phyloP scores from a whole-genome alignment of 176 grass and related monocot genomes.

The Lolium perenne region DNA sequence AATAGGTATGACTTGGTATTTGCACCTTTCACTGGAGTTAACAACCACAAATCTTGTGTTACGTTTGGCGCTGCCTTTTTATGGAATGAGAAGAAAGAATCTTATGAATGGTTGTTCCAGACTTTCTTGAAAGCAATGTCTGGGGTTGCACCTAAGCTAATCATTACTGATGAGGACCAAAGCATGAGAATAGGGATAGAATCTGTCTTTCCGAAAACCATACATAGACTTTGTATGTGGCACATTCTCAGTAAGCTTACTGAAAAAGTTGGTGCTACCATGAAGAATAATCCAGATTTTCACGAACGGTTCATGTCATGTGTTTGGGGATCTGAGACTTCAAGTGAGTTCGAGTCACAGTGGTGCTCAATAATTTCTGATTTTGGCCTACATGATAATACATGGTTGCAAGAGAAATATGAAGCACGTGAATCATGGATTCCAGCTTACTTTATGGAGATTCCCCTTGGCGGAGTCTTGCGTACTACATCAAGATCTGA shows the following conservation, averaged over 20 bases:
- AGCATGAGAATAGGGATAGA: no score
- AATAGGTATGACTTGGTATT: constrained; percentile 5
- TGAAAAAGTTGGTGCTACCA: background rate
- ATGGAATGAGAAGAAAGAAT: background rate
- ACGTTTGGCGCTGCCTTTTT: constrained; percentile 3
- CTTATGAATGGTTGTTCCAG: background rate
- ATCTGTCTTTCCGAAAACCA: no score
- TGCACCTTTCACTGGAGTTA: constrained; percentile 24
- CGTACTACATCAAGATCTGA: no score
- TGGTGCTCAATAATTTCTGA: background rate
- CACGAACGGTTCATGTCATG: background rate
- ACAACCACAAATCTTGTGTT: background rate
- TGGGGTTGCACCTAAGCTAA: constrained; percentile 14
- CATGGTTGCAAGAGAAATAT: background rate
- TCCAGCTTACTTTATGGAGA: no score
- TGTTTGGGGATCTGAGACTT: constrained; percentile 8
- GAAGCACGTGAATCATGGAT: background rate
- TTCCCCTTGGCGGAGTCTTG: no score
- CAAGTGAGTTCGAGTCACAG: background rate
- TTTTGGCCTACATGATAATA: background rate
- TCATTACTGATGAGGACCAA: no score
- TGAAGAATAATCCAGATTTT: background rate
- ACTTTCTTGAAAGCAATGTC: background rate
- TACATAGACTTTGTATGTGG: no score
- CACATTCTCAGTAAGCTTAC: background rate